phyloP scores from a whole-genome alignment of 2,329 filamentous ascomycete species.

The Pseudocercospora fijiensis region DNA sequence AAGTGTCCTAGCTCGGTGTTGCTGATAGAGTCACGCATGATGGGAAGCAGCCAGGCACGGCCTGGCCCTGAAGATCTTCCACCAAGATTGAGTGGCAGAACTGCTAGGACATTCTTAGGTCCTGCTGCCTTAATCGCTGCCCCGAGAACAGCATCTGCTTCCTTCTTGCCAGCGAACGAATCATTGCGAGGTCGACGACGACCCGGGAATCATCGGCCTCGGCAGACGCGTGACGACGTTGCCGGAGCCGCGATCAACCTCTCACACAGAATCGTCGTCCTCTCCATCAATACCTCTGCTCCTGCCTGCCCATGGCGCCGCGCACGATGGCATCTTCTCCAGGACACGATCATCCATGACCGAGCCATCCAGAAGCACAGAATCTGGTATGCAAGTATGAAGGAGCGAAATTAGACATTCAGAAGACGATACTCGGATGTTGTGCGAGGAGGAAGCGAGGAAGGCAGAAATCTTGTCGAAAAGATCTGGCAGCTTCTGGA shows the following conservation, averaged over 20 bases:
- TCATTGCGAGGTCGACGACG: slow-evolving; percentile 56
- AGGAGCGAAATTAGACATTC: slow-evolving; percentile 94
- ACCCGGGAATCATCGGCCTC: no score
- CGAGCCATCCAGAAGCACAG: slow-evolving; percentile 81
- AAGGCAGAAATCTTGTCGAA: slow-evolving; percentile 79
- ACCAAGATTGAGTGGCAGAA: slow-evolving; percentile 79
- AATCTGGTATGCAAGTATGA: slow-evolving; percentile 81
- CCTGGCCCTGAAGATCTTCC: slow-evolving; percentile 73
- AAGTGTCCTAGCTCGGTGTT: slow-evolving; percentile 89
- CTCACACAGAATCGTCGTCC: background rate
- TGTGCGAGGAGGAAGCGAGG: slow-evolving; percentile 81
- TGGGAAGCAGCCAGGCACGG: slow-evolving; percentile 89
- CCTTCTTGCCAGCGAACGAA: slow-evolving; percentile 88
- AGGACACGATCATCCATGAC: slow-evolving; percentile 89
- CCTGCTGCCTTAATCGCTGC: slow-evolving; percentile 88
- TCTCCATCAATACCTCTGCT: background rate
- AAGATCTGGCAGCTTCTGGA: slow-evolving; percentile 81
- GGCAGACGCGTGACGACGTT: no score
- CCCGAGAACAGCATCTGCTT: slow-evolving; percentile 86
- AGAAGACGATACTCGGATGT: slow-evolving; percentile 90
- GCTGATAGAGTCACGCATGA: slow-evolving; percentile 83
- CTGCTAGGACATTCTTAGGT: slow-evolving; percentile 74
- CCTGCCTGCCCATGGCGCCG: slow-evolving; percentile 1
- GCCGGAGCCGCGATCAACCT: background rate
- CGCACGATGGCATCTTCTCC: slow-evolving; percentile 62